These are phyloP conservation scores for Posidonia oceanica DNA, from an alignment of 116 monocot genomes.

Conservation along the genomic window DNA sequence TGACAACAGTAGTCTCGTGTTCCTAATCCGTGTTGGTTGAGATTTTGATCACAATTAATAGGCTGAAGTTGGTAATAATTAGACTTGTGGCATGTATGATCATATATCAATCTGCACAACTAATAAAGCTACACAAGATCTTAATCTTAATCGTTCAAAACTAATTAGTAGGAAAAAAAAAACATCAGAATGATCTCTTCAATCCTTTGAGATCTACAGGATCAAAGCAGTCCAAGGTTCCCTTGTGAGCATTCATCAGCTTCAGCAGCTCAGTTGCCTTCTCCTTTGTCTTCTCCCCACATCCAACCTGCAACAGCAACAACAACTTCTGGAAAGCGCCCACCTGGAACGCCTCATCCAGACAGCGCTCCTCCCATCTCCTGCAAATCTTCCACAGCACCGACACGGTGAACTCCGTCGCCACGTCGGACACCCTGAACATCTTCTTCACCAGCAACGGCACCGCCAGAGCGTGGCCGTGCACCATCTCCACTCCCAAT, in stretches of 20 bases:
- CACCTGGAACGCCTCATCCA: constrained; percentile 33
- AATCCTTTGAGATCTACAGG: constrained; percentile 50
- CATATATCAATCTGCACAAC: no score
- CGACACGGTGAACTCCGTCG: constrained; percentile 53
- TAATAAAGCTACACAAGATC: no score
- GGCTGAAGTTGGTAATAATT: no score
- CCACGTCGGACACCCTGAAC: constrained; percentile 35
- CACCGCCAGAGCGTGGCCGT: constrained; percentile 26
- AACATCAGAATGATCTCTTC: constrained; percentile 19
- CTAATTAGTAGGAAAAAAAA: no score
- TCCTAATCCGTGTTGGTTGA: no score
- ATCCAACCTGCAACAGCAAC: constrained; percentile 65
- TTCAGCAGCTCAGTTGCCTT: constrained; percentile 56
- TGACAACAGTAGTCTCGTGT: no score
- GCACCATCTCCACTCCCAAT: constrained; percentile 17
- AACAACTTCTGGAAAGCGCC: constrained; percentile 83
- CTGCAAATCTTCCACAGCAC: constrained; percentile 54
- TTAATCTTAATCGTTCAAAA: no score
- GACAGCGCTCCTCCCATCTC: constrained; percentile 1
- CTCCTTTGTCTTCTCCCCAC: constrained; percentile 42
- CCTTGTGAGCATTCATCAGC: constrained; percentile 37
- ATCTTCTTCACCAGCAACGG: constrained; percentile 69
- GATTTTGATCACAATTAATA: no score
- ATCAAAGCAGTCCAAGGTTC: constrained; percentile 41
- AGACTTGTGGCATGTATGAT: no score